Percentiles rank a stretch among this genome's conserved stretches.
Conservation (phyloP, 108 stramenopile genomes). For the Cyclotella atomus region DNA sequence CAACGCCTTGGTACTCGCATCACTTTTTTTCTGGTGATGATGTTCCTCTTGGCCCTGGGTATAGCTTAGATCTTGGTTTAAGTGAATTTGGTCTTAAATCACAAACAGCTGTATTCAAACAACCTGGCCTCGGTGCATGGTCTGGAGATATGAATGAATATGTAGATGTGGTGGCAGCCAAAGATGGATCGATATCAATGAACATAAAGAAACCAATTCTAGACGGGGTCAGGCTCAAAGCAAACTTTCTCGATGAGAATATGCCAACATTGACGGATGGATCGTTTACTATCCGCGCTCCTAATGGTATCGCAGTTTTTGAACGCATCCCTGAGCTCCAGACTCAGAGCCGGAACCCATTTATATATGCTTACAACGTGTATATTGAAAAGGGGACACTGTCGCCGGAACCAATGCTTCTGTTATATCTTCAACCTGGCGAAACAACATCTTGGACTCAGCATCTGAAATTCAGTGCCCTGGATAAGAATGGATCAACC, state of each 20-base stretch:
- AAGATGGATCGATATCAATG: slow-evolving; percentile 54
- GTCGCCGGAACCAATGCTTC: slow-evolving; percentile 79
- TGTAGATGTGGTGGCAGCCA: slow-evolving; percentile 47
- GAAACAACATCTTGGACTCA: slow-evolving; percentile 82
- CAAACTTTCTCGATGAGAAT: slow-evolving; percentile 74
- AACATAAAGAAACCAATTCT: slow-evolving; percentile 57
- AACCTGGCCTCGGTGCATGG: slow-evolving; percentile 76
- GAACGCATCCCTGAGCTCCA: slow-evolving; percentile 69
- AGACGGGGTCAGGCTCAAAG: slow-evolving; percentile 74
- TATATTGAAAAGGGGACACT: slow-evolving; percentile 79
- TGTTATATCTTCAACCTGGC: slow-evolving; percentile 66
- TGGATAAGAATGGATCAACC: slow-evolving; percentile 16
- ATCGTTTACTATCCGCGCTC: slow-evolving; percentile 60
- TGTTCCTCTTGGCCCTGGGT: slow-evolving; percentile 66
- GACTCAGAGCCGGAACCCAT: slow-evolving; percentile 43
- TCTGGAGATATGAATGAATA: slow-evolving; percentile 63
- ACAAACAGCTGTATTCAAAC: slow-evolving; percentile 55
- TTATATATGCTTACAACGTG: slow-evolving; percentile 82
- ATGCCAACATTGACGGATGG: slow-evolving; percentile 55
- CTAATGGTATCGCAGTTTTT: slow-evolving; percentile 61
- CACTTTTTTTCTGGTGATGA: slow-evolving; percentile 82
- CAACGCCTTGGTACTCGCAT: slow-evolving; percentile 87
- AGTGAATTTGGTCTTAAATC: slow-evolving; percentile 39
- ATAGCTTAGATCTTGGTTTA: slow-evolving; percentile 64
- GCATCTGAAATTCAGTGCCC: slow-evolving; percentile 41